These are phyloP conservation scores for Arctium lappa DNA, from an alignment of 129 eudicot species.

Conservation along the genomic window DNA sequence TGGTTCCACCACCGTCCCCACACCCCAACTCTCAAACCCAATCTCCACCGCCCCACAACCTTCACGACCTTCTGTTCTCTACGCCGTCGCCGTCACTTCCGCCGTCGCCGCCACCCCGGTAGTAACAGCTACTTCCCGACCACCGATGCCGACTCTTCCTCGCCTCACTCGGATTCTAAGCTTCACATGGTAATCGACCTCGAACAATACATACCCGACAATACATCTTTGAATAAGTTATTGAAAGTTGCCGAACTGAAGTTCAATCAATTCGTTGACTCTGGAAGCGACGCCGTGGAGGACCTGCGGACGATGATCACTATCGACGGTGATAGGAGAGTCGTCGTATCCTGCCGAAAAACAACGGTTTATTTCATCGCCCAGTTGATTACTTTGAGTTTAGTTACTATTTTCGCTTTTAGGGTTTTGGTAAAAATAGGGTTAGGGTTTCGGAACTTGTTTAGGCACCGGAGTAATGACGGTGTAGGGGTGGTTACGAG, in stretches of 20 bases:
- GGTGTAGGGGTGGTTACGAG: slow-evolving; percentile 44
- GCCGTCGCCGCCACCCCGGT: slow-evolving; percentile 34
- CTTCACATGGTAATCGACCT: slow-evolving; percentile 56
- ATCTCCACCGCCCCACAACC: slow-evolving; percentile 7
- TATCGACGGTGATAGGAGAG: slow-evolving; percentile 31
- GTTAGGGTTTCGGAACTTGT: slow-evolving; percentile 35
- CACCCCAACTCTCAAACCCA: slow-evolving; percentile 1
- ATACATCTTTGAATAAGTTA: slow-evolving; percentile 26
- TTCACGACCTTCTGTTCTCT: slow-evolving; percentile 26
- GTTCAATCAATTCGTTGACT: slow-evolving; percentile 38
- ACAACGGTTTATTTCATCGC: slow-evolving; percentile 55
- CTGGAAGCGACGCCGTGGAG: slow-evolving; percentile 50
- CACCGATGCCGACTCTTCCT: slow-evolving; percentile 6
- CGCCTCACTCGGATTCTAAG: slow-evolving; percentile 34
- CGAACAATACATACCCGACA: slow-evolving; percentile 29
- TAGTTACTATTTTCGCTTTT: slow-evolving; percentile 34
- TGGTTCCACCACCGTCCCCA: slow-evolving; percentile 11
- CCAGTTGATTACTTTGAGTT: slow-evolving; percentile 28
- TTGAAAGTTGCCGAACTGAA: slow-evolving; percentile 18
- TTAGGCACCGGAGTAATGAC: slow-evolving; percentile 7
- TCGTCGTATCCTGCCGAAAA: slow-evolving; percentile 56
- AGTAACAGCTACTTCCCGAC: slow-evolving; percentile 25
- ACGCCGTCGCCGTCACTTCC: slow-evolving; percentile 59
- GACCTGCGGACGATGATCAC: slow-evolving; percentile 49
- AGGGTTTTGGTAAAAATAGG: slow-evolving; percentile 47